phyloP scores from a whole-genome alignment of 2,329 filamentous ascomycete species.

The Colletotrichum cereale region DNA sequence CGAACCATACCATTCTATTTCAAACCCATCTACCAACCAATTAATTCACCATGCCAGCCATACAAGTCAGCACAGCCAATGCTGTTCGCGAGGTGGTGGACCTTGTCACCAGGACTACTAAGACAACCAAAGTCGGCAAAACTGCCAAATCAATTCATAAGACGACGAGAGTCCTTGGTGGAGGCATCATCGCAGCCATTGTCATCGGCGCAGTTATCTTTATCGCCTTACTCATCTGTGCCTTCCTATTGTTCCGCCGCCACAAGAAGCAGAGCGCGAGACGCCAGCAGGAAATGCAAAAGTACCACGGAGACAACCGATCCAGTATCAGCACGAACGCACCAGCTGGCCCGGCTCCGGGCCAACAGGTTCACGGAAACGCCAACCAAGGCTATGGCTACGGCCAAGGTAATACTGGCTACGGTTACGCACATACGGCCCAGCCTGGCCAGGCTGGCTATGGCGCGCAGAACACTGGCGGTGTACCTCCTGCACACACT shows the following conservation, averaged over 20 bases:
- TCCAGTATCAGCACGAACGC: constrained; percentile 25
- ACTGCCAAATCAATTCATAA: neutral
- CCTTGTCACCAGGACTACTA: constrained; percentile 8
- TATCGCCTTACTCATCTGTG: neutral
- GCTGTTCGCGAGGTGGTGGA: neutral
- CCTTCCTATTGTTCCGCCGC: constrained; percentile 14
- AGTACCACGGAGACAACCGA: constrained; percentile 33
- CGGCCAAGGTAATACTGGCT: constrained; percentile 20
- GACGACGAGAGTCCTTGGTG: constrained; percentile 2
- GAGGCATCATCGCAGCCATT: constrained; percentile 33
- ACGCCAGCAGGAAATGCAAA: constrained; percentile 28
- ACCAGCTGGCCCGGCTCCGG: neutral
- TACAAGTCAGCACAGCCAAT: constrained; percentile 1
- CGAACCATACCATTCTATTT: no score
- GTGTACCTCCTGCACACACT: constrained; percentile 20
- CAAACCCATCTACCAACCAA: neutral
- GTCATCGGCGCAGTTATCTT: constrained; percentile 10
- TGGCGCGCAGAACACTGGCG: neutral
- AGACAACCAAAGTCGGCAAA: neutral
- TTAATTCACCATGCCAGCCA: constrained; percentile 15
- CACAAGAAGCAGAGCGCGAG: constrained; percentile 4
- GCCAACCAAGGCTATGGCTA: constrained; percentile 19
- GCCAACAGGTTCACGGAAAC: neutral
- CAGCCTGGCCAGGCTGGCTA: constrained; percentile 25
- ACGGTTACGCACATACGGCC: constrained; percentile 30